Evolutionary conservation across 2,329 filamentous ascomycete species (phyloP).

Genomic region (Hyphodiscus sp.): DNA sequence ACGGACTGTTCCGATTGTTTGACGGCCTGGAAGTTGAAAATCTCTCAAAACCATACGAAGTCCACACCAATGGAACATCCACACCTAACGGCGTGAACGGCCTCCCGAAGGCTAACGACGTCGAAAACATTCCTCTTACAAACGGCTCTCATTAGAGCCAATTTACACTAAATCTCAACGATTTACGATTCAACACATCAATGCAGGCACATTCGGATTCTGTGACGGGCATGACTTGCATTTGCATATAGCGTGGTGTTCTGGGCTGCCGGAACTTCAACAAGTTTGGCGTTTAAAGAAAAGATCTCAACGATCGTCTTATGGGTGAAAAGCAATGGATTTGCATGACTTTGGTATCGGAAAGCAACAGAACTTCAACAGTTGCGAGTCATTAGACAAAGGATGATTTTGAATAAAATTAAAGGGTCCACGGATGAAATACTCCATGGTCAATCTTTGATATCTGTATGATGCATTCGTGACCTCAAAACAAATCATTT

Average conservation of each 20-base stretch:
- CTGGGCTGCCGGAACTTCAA: conserved; percentile 27
- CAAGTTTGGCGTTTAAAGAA: conserved; percentile 28
- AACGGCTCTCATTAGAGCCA: conserved; percentile 13
- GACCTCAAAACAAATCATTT: conserved; percentile 13
- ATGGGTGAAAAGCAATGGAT: conserved; percentile 1
- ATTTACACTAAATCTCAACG: conserved; percentile 12
- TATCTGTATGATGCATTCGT: neutral
- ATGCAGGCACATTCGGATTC: conserved; percentile 7
- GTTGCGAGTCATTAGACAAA: neutral
- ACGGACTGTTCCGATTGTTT: conserved; percentile 80
- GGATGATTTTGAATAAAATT: neutral
- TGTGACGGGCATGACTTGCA: conserved; percentile 10
- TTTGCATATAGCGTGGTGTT: conserved; percentile 31
- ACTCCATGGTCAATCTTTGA: neutral
- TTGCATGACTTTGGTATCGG: neutral
- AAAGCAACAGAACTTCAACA: neutral
- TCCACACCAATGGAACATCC: conserved; percentile 7
- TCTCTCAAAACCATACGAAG: conserved; percentile 42
- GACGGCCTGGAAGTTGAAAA: conserved; percentile 66
- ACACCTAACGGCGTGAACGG: conserved; percentile 14
- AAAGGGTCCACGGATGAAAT: neutral
- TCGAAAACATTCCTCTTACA: conserved; percentile 15
- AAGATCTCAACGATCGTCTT: conserved; percentile 26
- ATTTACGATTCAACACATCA: conserved; percentile 29
- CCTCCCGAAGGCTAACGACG: conserved; percentile 4